Evolutionary conservation across 257 asterid species (phyloP).

Genomic region (Solanum chaucha): DNA sequence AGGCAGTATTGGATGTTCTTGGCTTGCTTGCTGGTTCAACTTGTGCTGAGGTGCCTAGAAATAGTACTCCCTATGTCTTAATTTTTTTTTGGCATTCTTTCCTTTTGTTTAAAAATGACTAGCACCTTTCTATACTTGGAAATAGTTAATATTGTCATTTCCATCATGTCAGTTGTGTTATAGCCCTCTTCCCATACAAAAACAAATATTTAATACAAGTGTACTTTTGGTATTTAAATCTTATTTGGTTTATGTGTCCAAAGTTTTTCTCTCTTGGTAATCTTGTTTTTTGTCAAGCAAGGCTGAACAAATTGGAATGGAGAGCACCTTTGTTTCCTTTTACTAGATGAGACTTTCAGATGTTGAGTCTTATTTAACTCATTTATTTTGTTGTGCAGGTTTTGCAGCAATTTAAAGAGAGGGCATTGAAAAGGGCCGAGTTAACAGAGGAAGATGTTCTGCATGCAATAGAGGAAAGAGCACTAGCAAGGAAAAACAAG

Average conservation of each 20-base stretch:
- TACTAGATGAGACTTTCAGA: background rate
- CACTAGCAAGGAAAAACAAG: slow-evolving; percentile 46
- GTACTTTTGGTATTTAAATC: background rate
- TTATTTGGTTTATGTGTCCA: background rate
- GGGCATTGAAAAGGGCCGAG: slow-evolving; percentile 63
- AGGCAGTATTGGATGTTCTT: slow-evolving; percentile 18
- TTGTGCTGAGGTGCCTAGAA: slow-evolving; percentile 26
- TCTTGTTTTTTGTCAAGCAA: background rate
- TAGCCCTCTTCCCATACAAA: background rate
- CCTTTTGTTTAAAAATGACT: background rate
- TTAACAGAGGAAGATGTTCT: slow-evolving; percentile 52
- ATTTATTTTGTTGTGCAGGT: slow-evolving; percentile 33
- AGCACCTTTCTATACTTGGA: background rate
- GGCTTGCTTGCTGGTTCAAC: slow-evolving; percentile 28
- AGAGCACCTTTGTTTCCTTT: background rate
- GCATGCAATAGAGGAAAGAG: slow-evolving; percentile 49
- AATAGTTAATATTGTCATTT: background rate
- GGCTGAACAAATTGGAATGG: background rate
- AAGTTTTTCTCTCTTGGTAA: background rate
- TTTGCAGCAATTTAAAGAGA: slow-evolving; percentile 62
- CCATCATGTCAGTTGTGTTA: background rate
- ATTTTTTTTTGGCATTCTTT: background rate
- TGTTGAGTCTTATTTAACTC: background rate
- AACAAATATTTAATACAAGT: background rate
- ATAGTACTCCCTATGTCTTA: background rate